These are phyloP conservation scores for Endoconidiophora laricicola DNA, from an alignment of 2,329 filamentous ascomycete species.

Conservation along the genomic window DNA sequence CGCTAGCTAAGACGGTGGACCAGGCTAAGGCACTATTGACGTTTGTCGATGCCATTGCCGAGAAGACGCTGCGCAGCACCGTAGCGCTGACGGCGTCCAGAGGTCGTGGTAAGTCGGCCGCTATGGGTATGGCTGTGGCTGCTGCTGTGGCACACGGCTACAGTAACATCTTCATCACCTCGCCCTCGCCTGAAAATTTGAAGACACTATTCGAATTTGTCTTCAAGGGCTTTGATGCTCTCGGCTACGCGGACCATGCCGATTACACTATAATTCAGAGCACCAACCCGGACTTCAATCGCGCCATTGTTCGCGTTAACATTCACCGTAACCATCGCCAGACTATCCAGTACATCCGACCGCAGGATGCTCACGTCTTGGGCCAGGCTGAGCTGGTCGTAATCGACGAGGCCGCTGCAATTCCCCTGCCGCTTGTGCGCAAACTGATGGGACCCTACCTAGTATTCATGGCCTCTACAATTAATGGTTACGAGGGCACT, in stretches of 20 bases:
- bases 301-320: slow-evolving; percentile 94
- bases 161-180: slow-evolving; percentile 98
- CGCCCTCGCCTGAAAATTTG: slow-evolving; percentile 91
- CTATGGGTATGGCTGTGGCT: slow-evolving; percentile 83
- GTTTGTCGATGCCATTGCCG: slow-evolving; percentile 88
- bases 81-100: slow-evolving; percentile 84
- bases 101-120: slow-evolving; percentile 93
- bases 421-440: slow-evolving; percentile 77
- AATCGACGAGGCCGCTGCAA: slow-evolving; percentile 94
- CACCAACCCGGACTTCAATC: slow-evolving; percentile 97
- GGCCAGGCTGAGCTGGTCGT: slow-evolving; percentile 91
- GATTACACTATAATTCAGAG: slow-evolving; percentile 98
- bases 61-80: slow-evolving; percentile 88
- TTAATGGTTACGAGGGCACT: slow-evolving; percentile 97
- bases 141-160: slow-evolving; percentile 92
- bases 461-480: slow-evolving; percentile 98
- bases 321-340: slow-evolving; percentile 88
- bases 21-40: slow-evolving; percentile 94
- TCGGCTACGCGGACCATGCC: slow-evolving; percentile 85
- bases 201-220: slow-evolving; percentile 98
- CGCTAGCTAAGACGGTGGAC: slow-evolving; percentile 76
- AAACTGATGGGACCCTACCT: slow-evolving; percentile 95
- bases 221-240: slow-evolving; percentile 92
- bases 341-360: slow-evolving; percentile 96
- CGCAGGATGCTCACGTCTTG: slow-evolving; percentile 85